Conservation (phyloP, 805 yeast genomes). For the Blastobotrys muscicola region DNA sequence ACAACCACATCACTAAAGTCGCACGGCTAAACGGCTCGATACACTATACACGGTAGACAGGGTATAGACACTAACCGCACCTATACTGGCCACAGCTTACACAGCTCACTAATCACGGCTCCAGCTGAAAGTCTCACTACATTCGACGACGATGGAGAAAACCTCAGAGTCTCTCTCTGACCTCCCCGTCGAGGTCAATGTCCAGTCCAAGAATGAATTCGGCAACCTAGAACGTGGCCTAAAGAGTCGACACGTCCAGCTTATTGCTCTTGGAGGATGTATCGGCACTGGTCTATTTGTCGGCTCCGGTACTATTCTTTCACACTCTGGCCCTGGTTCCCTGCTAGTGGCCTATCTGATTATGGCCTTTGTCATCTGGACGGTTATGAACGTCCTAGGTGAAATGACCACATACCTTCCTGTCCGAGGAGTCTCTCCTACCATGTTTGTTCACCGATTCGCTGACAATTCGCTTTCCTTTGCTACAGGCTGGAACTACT, state of each 20-base stretch:
- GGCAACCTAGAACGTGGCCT: conserved; percentile 25
- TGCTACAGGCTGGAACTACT: conserved; percentile 44
- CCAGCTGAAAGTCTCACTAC: too few species aligned
- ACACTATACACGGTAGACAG: too few species aligned
- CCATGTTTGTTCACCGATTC: conserved; percentile 50
- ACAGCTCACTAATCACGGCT: too few species aligned
- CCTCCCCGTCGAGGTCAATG: too few species aligned
- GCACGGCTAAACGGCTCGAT: too few species aligned
- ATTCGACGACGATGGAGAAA: too few species aligned
- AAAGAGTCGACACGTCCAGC: conserved; percentile 55
- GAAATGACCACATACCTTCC: conserved; percentile 48
- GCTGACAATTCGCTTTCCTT: conserved; percentile 50
- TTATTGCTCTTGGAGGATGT: conserved; percentile 70
- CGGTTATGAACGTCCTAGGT: conserved; percentile 52
- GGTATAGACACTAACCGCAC: too few species aligned
- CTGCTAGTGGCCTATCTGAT: conserved; percentile 51
- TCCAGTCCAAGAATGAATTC: conserved; percentile 1
- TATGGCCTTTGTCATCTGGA: conserved; percentile 54
- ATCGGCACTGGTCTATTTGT: conserved; percentile 75
- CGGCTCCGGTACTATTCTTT: conserved; percentile 55
- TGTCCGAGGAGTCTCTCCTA: conserved; percentile 54
- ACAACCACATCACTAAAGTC: too few species aligned
- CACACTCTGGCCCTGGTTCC: conserved; percentile 67
- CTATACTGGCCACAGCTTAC: too few species aligned
- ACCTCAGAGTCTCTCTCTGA: too few species aligned